Evolutionary conservation across 306 rosid species (phyloP).

Genomic region (Prunus padus): DNA sequence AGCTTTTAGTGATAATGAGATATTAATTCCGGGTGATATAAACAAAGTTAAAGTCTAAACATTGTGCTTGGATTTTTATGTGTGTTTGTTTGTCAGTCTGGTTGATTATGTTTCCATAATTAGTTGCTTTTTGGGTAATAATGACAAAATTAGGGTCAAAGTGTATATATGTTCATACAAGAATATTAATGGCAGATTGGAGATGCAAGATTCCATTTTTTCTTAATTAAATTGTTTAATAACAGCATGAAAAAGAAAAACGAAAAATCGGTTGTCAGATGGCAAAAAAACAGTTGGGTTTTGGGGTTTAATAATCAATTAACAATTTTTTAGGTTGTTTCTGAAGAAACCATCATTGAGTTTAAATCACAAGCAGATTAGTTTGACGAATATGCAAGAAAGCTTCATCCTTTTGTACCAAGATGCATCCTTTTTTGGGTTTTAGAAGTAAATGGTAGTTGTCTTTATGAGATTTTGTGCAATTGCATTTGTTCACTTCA

Average conservation of each 20-base stretch:
- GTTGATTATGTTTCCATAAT: not conserved
- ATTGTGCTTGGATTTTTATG: not conserved
- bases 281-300: not conserved
- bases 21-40: not conserved
- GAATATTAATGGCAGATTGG: conserved; percentile 2
- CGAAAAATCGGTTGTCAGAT: not conserved
- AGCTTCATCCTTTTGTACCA: conserved; percentile 19
- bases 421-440: not conserved
- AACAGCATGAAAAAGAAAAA: not conserved
- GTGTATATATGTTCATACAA: not conserved
- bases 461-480: conserved; percentile 8
- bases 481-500: conserved; percentile 10
- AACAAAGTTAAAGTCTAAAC: not conserved
- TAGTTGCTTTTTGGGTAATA: conserved; percentile 12
- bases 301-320: conserved; percentile 7
- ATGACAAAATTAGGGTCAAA: conserved; percentile 17
- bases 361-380: conserved; percentile 6
- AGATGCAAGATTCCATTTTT: not conserved
- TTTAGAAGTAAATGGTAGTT: conserved; percentile 1
- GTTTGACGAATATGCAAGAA: conserved; percentile 25
- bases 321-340: not conserved
- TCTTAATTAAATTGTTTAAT: not conserved
- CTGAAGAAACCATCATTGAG: not conserved
- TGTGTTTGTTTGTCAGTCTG: not conserved
- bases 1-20: not conserved